These are phyloP conservation scores for Hyaloscypha finlandica DNA, from an alignment of 495 filamentous ascomycete genomes.

Conservation along the genomic window DNA sequence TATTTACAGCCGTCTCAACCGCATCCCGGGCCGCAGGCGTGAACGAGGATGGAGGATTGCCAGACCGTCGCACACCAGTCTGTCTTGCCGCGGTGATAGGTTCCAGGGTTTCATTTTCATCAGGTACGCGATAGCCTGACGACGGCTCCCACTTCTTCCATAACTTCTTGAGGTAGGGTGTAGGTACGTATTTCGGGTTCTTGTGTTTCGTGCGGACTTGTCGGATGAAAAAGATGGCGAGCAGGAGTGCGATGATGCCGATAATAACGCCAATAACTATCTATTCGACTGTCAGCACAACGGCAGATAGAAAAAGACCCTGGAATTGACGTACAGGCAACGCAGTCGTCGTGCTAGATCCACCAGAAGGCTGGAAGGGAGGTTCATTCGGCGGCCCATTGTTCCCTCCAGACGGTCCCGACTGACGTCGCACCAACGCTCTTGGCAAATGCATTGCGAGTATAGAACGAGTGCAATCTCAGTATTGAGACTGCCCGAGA, in stretches of 20 bases:
- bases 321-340: not conserved
- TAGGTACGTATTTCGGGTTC: constrained; percentile 60
- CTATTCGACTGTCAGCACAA: constrained; percentile 18
- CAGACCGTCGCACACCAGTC: constrained; percentile 15
- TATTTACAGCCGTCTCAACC: constrained; percentile 13
- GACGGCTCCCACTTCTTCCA: constrained; percentile 63
- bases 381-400: not conserved
- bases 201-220: constrained; percentile 43
- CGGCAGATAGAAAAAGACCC: not conserved
- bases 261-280: constrained; percentile 41
- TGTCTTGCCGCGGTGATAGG: constrained; percentile 23
- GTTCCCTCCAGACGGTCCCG: not conserved
- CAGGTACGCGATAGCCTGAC: constrained; percentile 28
- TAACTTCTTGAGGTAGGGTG: constrained; percentile 54
- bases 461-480: not conserved
- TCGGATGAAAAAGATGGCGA: constrained; percentile 50
- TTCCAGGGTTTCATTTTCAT: constrained; percentile 32
- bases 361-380: not conserved
- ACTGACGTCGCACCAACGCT: not conserved
- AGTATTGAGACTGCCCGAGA: not conserved
- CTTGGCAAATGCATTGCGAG: not conserved
- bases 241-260: constrained; percentile 42
- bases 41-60: constrained; percentile 21
- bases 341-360: not conserved
- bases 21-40: constrained; percentile 22